Base-by-base conservation (phyloP, 257 asterid genomes). In the Mentha longifolia region DNA sequence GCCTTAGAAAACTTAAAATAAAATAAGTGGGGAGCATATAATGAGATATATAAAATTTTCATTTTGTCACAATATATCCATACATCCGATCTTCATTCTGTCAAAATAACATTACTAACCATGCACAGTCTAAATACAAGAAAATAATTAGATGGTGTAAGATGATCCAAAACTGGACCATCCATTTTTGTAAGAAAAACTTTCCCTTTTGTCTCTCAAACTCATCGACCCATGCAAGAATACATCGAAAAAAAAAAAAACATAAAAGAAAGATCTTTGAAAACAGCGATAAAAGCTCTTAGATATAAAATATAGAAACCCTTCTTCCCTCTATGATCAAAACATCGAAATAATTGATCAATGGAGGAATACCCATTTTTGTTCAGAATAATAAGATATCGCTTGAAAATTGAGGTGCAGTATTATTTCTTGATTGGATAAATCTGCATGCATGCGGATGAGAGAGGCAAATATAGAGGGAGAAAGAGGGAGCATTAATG, bases 161-260 rank as follows among this genome's bases (percentile, higher is more conserved):
- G 61, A 56, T 22, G 33, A 46, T 70, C 42, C 37, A 58, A 45
- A 45, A n/a, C 19, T 56, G 19, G 57, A 42, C 31, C 31, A 56
- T 73, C 70, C 76, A 68, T 67, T 68, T 42, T 62, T 6, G 25
- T 37, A 61, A 28, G 8, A 45, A 58, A 20, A 31, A 16, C 25
- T 16, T 25, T 15, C 15, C 70, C 65, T 22, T 60, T 78, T 22
- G 58, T 78, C 46, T 68, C 78, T 61, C 68, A 54, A 73, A 77
- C 41, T 75, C 74, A 50, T 57, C 65, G 35, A 66, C 67, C 4
- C 25, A 37, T 14, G 70, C 73, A 64, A 70, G 69, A 65, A 64
- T 22, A 22, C 25, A 22, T 22, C 25, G 25, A 4, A n/a, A 42
- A 41, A 28, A 42, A 12, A 3, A 19, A 41, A 19, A 51, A 2